These are phyloP conservation scores for Cutaneotrichosporon dermatis DNA, from an alignment of 1,284 basidiomycete species.

Conservation along the genomic window DNA sequence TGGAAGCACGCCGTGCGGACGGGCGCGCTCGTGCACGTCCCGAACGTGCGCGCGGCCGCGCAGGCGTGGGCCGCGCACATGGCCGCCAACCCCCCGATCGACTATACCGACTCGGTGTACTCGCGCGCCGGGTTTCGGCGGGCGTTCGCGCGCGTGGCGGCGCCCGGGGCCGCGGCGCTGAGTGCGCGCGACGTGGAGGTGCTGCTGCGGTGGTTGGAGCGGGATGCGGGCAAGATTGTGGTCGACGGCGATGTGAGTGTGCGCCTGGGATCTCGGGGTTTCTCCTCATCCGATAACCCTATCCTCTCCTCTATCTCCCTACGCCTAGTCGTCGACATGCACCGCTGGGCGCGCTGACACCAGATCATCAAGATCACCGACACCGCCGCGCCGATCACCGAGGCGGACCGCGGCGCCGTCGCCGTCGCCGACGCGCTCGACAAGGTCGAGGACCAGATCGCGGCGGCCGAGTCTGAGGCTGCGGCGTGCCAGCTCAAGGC, in stretches of 20 bases:
- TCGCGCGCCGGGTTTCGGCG: slow-evolving; percentile 60
- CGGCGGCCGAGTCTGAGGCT: slow-evolving; percentile 58
- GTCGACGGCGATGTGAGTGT: slow-evolving; percentile 61
- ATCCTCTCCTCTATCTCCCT: too few relatives aligned
- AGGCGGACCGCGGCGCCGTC: slow-evolving; percentile 45
- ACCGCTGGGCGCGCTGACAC: background rate
- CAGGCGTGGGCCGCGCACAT: background rate
- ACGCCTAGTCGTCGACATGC: too few relatives aligned
- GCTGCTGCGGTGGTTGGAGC: slow-evolving; percentile 68
- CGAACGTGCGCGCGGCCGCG: slow-evolving; percentile 51
- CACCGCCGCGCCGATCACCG: slow-evolving; percentile 41
- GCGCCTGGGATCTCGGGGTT: too few relatives aligned
- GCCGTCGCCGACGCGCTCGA: slow-evolving; percentile 35
- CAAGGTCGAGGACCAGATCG: slow-evolving; percentile 46
- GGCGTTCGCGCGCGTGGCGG: slow-evolving; percentile 54
- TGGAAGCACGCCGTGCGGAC: slow-evolving; percentile 61
- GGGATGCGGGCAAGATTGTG: slow-evolving; percentile 65
- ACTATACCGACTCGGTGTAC: slow-evolving; percentile 63
- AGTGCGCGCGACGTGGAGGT: slow-evolving; percentile 57
- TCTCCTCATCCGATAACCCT: too few relatives aligned
- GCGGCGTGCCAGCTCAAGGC: slow-evolving; percentile 66
- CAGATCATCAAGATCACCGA: slow-evolving; percentile 69
- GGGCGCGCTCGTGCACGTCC: slow-evolving; percentile 65
- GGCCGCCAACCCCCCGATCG: slow-evolving; percentile 50
- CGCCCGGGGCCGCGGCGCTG: slow-evolving; percentile 7